Base-by-base conservation (phyloP, 192 early-diverging fungal species). In the Pilobolus umbonatus region DNA sequence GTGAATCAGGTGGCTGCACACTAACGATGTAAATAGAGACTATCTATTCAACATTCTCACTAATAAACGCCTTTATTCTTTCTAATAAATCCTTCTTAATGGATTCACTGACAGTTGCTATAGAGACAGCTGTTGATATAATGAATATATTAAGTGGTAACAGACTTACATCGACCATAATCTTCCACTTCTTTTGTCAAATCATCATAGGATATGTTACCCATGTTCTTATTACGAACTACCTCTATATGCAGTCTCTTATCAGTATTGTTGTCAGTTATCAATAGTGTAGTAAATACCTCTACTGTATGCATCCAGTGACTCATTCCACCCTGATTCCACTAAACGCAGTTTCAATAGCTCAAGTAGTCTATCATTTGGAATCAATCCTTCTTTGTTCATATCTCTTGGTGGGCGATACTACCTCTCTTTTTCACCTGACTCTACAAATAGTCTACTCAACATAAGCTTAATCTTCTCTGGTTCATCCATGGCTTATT, bases 31-130 rank as follows among this genome's bases (percentile, higher is more conserved):
- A 35, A 7, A 30, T 35, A 19, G 24, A 24, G 21, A 25, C 8
- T 25, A 21, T 52, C 9, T 52, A 52, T 35, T 66, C 61, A 5
- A 63, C 36, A 47, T 62, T 57, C 24, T 63, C 67, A 38, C 47
- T 32, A 15, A 69, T 11, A 31, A 64, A 69, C 26, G 58, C 43
- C 15, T 59, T 55, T 26, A 69, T 64, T 14, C 60, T 49, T 19
- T 45, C 51, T 29, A 69, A 24, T 14, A 69, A 19, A 34, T 69
- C 67, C 17, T 63, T 69, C 25, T 69, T 69, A 34, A 69, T 60
- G 7, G 56, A 64, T 29, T 69, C 67, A 28, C 52, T 52, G 32
- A 69, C 36, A 9, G 40, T 69, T 15, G 38, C 67, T 69, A 55
- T 15, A 35, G 38, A 28, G 0, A n/a, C 1, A 40, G 15, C 9